Percentiles rank a stretch among this genome's conserved stretches.
phyloP scores from a whole-genome alignment of 2,329 filamentous ascomycete species.

The Pyrenophora seminiperda region DNA sequence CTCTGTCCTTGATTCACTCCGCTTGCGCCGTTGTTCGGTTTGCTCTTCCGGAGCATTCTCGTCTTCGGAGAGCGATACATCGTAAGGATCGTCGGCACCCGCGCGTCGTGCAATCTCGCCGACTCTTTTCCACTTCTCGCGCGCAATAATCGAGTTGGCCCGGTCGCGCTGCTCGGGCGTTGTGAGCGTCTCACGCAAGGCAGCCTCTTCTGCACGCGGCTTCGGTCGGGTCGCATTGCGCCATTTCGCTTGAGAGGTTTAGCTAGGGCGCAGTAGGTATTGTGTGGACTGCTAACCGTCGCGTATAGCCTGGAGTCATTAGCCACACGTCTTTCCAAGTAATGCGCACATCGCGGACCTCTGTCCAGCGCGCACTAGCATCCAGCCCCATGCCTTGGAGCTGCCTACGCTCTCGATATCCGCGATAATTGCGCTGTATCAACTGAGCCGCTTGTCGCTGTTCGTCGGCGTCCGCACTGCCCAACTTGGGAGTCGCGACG shows the following conservation, averaged over 20 bases:
- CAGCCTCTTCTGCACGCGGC: constrained; percentile 46
- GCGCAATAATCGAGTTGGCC: constrained; percentile 54
- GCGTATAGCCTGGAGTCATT: constrained; percentile 54
- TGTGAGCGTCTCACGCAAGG: constrained; percentile 18
- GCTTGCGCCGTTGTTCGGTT: constrained; percentile 41
- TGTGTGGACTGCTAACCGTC: constrained; percentile 47
- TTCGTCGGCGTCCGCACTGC: constrained; percentile 17
- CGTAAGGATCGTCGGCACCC: constrained; percentile 66
- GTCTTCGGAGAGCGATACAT: constrained; percentile 55
- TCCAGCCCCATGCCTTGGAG: constrained; percentile 71
- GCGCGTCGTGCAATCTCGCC: constrained; percentile 73
- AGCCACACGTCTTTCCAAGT: background rate
- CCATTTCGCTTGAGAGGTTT: constrained; percentile 56
- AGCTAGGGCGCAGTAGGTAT: constrained; percentile 28
- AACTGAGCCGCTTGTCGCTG: constrained; percentile 41
- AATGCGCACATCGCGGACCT: constrained; percentile 56
- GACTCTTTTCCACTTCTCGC: constrained; percentile 76
- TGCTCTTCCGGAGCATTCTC: constrained; percentile 43
- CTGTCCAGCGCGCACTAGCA: constrained; percentile 72
- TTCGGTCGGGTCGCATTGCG: constrained; percentile 56
- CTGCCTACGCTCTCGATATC: constrained; percentile 74
- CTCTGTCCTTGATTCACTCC: constrained; percentile 59
- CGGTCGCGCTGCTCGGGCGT: constrained; percentile 35
- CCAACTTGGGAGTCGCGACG: constrained; percentile 9
- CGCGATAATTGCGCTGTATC: constrained; percentile 70